Conservation (phyloP, 768 basidiomycete species). For the Boletus bicolor region DNA sequence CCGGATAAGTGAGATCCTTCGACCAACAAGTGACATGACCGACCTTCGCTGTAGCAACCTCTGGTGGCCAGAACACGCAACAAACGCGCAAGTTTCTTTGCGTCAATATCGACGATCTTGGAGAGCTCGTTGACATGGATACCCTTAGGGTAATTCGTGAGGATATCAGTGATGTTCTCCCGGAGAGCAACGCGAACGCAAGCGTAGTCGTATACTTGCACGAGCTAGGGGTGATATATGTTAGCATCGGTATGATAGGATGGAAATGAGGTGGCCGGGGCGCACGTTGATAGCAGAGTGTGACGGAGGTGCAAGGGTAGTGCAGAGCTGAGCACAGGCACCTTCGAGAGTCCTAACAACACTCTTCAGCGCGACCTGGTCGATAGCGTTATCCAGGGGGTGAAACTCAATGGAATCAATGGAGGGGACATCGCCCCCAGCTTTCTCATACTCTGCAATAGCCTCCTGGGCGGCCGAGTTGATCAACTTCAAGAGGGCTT, state of each 20-base stretch:
- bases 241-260: neutral
- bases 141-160: constrained; percentile 28
- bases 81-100: constrained; percentile 30
- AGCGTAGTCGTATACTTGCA: constrained; percentile 27
- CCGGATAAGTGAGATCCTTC: neutral
- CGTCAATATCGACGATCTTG: constrained; percentile 17
- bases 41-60: constrained; percentile 34
- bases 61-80: constrained; percentile 29
- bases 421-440: constrained; percentile 28
- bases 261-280: neutral
- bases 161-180: constrained; percentile 30
- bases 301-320: constrained; percentile 33
- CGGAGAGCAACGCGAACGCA: constrained; percentile 27
- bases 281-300: constrained; percentile 34
- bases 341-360: constrained; percentile 33
- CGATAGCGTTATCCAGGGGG: constrained; percentile 32
- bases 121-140: constrained; percentile 31
- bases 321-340: constrained; percentile 35
- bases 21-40: neutral
- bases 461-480: constrained; percentile 31
- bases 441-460: constrained; percentile 33
- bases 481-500: constrained; percentile 31
- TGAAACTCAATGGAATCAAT: constrained; percentile 34
- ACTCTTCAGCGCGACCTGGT: constrained; percentile 23
- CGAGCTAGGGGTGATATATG: constrained; percentile 12